Evolutionary conservation across 116 monocot species (phyloP), one percentile per base, ranked within the genome.

Genomic region (Iris pallida): DNA sequence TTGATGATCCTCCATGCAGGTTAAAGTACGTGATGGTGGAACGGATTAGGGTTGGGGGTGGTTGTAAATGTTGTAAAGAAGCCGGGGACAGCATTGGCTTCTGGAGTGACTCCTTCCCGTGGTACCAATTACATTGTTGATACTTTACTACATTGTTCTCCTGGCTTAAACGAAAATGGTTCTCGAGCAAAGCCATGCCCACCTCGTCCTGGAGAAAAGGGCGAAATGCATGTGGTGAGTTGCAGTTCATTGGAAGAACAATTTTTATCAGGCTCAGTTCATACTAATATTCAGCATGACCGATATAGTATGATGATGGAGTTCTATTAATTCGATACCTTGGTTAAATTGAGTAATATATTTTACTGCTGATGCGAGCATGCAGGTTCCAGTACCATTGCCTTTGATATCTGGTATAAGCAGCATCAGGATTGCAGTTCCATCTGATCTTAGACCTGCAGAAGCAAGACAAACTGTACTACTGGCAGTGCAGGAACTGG

Each of bases 181-280:
- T 79, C 86, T 17, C 82, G 81, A 40, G 63, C 82, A 68, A 99
- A 93, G 61, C 93, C 93, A 74, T 79, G 82, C 65, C 99, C 94
- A 44, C 90, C 93, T 57, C 71, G 77, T 76, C 88, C 93, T 12
- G 90, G 86, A 42, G 99, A 99, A 71, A 93, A 83, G 82, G 88
- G 99, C 6, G 99, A 99, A 86, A 99, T 99, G 99, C 93, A 93
- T 19, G 99, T 99, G 90, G 99, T 99, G 79, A 84, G 92, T 92
- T 80, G 76, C 82, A 82, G 74, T 61, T 81, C 64, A 56, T 81
- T 57, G 64, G 49, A 54, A 56, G 58, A 73, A 75, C 59, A 68
- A 54, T 72, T 77, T 30, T 81, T 79, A 68, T 69, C 64, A 57
- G 73, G 74, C 68, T 75, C 69, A 71, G 75, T 70, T 71, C 62